These are phyloP conservation scores for Closterium sp. DNA, from an alignment of 139 green algal genomes.

Conservation along the genomic window DNA sequence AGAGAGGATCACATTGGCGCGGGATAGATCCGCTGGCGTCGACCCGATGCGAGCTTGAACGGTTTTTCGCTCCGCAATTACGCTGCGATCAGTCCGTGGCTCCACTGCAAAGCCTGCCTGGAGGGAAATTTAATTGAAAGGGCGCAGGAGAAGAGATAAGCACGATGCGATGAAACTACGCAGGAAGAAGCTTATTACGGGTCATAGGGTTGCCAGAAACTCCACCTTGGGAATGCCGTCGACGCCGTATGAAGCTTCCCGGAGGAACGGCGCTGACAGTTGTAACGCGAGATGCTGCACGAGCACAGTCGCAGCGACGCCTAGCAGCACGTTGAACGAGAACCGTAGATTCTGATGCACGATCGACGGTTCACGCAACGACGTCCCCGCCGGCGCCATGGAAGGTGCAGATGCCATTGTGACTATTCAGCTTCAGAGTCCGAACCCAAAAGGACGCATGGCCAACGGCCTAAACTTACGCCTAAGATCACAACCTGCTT, in stretches of 20 bases:
- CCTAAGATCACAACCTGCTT: not conserved
- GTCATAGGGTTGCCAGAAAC: not conserved
- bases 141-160: not conserved
- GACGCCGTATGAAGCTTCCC: not conserved
- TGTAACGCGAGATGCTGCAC: not conserved
- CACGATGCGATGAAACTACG: not conserved
- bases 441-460: not conserved
- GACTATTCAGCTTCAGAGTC: not conserved
- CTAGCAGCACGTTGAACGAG: not conserved
- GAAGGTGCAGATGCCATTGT: not conserved
- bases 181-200: not conserved
- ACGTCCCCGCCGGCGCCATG: not conserved
- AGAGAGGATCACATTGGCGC: not conserved
- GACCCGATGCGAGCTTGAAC: not conserved
- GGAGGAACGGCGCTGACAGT: not conserved
- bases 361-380: not conserved
- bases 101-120: not conserved
- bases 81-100: not conserved
- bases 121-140: not conserved
- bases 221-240: not conserved
- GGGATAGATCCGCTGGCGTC: not conserved
- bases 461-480: no score
- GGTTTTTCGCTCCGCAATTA: no score
- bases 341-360: not conserved
- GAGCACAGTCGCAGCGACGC: not conserved